A percentile compares a stretch with the other conserved stretches of the same genome.
Conservation (phyloP, 2,329 filamentous ascomycete species). For the Scedosporium aurantiacum region DNA sequence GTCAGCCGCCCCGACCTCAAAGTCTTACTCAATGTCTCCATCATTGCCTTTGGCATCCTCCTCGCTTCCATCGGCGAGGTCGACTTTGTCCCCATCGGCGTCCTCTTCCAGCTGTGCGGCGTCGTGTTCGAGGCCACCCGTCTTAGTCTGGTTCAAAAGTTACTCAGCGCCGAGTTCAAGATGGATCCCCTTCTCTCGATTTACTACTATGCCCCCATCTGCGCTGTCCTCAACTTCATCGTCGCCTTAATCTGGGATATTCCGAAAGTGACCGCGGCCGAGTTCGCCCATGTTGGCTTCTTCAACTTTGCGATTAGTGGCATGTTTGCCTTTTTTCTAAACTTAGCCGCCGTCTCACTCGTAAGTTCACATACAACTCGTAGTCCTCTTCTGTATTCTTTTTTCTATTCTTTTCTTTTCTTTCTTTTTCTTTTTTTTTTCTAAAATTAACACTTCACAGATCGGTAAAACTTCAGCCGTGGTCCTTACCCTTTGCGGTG, state of each 20-base stretch:
- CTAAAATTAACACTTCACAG: conserved; percentile 33
- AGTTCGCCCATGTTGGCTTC: conserved; percentile 63
- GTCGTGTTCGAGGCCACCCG: conserved; percentile 74
- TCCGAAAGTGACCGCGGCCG: conserved; percentile 54
- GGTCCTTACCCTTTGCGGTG: conserved; percentile 76
- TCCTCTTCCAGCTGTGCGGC: conserved; percentile 68
- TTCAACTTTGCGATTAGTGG: conserved; percentile 67
- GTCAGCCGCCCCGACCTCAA: conserved; percentile 74
- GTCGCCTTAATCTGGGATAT: conserved; percentile 66
- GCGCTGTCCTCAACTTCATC: conserved; percentile 68
- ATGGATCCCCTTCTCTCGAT: conserved; percentile 84
- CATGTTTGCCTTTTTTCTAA: conserved; percentile 66
- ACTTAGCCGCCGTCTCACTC: conserved; percentile 77
- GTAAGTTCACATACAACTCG: conserved; percentile 40
- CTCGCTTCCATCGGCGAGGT: conserved; percentile 95
- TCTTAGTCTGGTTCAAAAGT: conserved; percentile 72
- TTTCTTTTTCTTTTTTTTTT: neutral
- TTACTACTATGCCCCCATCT: conserved; percentile 82
- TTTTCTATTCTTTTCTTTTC: neutral
- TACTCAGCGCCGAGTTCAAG: conserved; percentile 78
- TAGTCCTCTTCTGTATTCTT: neutral
- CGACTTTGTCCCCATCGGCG: conserved; percentile 72
- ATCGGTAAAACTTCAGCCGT: conserved; percentile 83
- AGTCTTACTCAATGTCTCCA: conserved; percentile 83
- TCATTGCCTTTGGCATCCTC: conserved; percentile 89